Evolutionary conservation across 2,329 filamentous ascomycete species (phyloP).

Genomic region (Phoma sp.): DNA sequence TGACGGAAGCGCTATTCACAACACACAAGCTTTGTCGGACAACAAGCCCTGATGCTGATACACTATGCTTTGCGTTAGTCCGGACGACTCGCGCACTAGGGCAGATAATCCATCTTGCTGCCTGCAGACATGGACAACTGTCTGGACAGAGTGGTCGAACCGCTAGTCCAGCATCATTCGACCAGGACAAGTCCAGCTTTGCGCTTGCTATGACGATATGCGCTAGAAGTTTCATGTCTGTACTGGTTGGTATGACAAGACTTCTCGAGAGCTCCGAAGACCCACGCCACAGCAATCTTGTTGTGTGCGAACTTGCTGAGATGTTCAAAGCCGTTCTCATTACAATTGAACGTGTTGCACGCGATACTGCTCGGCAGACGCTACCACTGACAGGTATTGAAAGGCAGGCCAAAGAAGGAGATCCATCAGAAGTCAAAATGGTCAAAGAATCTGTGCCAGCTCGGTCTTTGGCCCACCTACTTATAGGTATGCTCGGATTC

Average conservation of each 20-base stretch:
- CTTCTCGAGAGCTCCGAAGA: slow-evolving; percentile 23
- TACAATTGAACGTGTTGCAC: slow-evolving; percentile 37
- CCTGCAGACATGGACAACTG: slow-evolving; percentile 28
- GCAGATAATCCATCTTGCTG: slow-evolving; percentile 30
- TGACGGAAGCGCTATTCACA: slow-evolving; percentile 38
- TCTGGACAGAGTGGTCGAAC: slow-evolving; percentile 17
- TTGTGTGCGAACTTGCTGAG: slow-evolving; percentile 42
- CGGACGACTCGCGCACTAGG: slow-evolving; percentile 30
- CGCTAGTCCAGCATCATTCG: slow-evolving; percentile 17
- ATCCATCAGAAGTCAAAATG: slow-evolving; percentile 1
- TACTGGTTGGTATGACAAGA: slow-evolving; percentile 39
- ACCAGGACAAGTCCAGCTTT: slow-evolving; percentile 36
- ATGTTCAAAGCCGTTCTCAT: slow-evolving; percentile 48
- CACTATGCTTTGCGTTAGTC: slow-evolving; percentile 35
- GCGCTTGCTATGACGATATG: slow-evolving; percentile 34
- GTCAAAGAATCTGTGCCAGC: slow-evolving; percentile 34
- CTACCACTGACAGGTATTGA: neutral
- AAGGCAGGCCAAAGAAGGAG: slow-evolving; percentile 19
- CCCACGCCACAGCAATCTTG: slow-evolving; percentile 22
- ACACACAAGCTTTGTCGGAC: slow-evolving; percentile 38
- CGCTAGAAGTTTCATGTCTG: slow-evolving; percentile 39
- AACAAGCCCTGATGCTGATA: slow-evolving; percentile 17
- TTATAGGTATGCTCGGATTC: slow-evolving; percentile 44
- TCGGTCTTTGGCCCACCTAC: slow-evolving; percentile 42
- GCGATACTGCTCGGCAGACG: slow-evolving; percentile 20